phyloP scores from a whole-genome alignment of 129 eudicot species.

The Centrapalus pauciflorus region DNA sequence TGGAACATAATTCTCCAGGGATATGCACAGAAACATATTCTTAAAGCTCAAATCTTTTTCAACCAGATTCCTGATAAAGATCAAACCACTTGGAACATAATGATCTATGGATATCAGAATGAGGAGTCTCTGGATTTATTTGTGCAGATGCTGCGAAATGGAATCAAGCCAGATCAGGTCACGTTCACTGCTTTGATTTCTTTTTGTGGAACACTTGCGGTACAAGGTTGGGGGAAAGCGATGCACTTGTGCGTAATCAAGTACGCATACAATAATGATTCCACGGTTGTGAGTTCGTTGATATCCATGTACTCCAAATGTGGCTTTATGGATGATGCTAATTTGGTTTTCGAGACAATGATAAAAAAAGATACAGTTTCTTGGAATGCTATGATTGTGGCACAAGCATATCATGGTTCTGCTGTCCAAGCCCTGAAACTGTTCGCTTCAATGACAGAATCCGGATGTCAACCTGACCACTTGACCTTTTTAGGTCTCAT shows the following conservation, averaged over 20 bases:
- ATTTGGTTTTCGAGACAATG: slow-evolving; percentile 29
- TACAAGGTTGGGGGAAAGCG: slow-evolving; percentile 50
- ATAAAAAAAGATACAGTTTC: slow-evolving; percentile 19
- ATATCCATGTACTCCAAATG: slow-evolving; percentile 82
- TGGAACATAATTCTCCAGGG: slow-evolving; percentile 65
- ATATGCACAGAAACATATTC: slow-evolving; percentile 41
- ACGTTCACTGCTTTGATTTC: slow-evolving; percentile 48
- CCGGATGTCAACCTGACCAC: slow-evolving; percentile 45
- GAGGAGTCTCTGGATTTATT: slow-evolving; percentile 47
- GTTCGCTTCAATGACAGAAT: slow-evolving; percentile 39
- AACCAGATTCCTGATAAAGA: slow-evolving; percentile 42
- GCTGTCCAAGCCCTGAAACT: slow-evolving; percentile 42
- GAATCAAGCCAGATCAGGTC: slow-evolving; percentile 53
- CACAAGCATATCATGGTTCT: slow-evolving; percentile 52
- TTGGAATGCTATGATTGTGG: slow-evolving; percentile 58
- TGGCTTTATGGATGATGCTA: slow-evolving; percentile 50
- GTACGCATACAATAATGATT: slow-evolving; percentile 32
- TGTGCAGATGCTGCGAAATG: slow-evolving; percentile 44
- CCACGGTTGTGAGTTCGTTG: slow-evolving; percentile 46
- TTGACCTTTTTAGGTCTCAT: slow-evolving; percentile 58
- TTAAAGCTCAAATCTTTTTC: slow-evolving; percentile 36
- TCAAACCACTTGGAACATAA: slow-evolving; percentile 61
- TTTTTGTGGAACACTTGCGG: slow-evolving; percentile 47
- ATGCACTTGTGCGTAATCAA: slow-evolving; percentile 45
- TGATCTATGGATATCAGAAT: slow-evolving; percentile 52